Evolutionary conservation across 78 protist species (phyloP).

Genomic region (Protostelium mycophagum): DNA sequence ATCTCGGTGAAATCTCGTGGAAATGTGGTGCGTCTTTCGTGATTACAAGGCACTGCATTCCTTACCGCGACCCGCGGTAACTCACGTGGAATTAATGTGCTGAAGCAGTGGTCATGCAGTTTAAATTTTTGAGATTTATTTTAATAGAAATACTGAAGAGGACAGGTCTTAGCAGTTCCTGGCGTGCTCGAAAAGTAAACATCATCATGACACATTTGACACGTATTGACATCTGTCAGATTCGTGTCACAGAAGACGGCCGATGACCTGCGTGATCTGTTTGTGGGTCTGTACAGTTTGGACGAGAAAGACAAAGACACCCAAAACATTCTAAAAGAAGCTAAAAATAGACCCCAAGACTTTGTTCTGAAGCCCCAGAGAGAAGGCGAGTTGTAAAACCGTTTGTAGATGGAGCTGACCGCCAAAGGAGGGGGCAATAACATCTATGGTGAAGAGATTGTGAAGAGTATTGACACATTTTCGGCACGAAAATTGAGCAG

Average conservation of each 20-base stretch:
- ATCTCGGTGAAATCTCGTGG: not conserved
- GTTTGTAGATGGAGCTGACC: too few relatives aligned
- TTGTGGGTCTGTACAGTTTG: constrained; percentile 70
- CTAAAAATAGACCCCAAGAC: constrained; percentile 33
- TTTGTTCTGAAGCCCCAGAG: constrained; percentile 94
- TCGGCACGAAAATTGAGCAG: constrained; percentile 2
- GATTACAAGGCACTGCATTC: too few relatives aligned
- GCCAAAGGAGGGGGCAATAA: constrained; percentile 96
- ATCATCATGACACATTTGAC: not conserved
- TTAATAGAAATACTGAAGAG: too few relatives aligned
- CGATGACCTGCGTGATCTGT: constrained; percentile 22
- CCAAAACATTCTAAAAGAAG: constrained; percentile 14
- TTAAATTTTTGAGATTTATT: too few relatives aligned
- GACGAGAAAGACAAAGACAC: constrained; percentile 18
- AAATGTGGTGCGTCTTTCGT: too few relatives aligned
- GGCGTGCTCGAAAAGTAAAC: constrained; percentile 51
- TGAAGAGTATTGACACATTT: constrained; percentile 7
- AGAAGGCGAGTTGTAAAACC: too few relatives aligned
- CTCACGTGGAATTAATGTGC: too few relatives aligned
- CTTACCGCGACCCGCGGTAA: too few relatives aligned
- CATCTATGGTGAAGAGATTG: constrained; percentile 31
- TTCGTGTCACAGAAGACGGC: constrained; percentile 19
- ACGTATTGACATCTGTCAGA: not conserved
- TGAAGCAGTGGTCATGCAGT: too few relatives aligned
- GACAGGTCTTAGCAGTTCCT: constrained; percentile 28